Conservation (phyloP, 129 eudicot genomes). For the Kitagawia praeruptora region DNA sequence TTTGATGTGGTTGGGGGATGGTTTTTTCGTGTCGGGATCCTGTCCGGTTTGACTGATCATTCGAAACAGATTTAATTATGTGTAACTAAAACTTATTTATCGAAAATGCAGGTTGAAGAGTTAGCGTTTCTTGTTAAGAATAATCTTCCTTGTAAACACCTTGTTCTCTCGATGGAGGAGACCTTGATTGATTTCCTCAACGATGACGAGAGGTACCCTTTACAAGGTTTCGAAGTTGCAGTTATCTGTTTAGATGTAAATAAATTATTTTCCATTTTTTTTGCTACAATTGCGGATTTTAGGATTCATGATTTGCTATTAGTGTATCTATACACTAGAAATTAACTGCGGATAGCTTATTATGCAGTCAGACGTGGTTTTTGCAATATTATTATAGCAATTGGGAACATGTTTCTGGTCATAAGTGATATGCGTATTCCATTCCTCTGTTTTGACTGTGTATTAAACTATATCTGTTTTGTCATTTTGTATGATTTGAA, state of each 20-base stretch:
- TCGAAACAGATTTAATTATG: too few species aligned
- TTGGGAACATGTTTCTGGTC: not conserved
- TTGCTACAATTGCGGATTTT: too few species aligned
- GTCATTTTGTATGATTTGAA: not conserved
- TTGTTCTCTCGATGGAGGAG: slow-evolving; percentile 70
- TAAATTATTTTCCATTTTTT: too few species aligned
- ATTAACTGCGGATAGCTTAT: not conserved
- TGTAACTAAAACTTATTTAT: not conserved
- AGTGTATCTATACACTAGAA: too few species aligned
- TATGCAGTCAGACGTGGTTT: not conserved
- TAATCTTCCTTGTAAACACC: slow-evolving; percentile 81
- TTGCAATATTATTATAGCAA: not conserved
- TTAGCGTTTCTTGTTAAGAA: slow-evolving; percentile 84
- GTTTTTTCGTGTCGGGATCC: too few species aligned
- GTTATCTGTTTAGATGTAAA: not conserved
- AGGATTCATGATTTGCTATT: too few species aligned
- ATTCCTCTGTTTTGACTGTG: not conserved
- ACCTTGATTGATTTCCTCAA: slow-evolving; percentile 60
- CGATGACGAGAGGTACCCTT: slow-evolving; percentile 49
- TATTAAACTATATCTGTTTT: not conserved
- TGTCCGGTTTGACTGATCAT: too few species aligned
- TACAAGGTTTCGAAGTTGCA: slow-evolving; percentile 4
- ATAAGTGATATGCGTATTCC: not conserved
- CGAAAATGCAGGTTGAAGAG: slow-evolving; percentile 74
- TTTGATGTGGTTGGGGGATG: too few species aligned